Evolutionary conservation across 202 grass and related monocot genomes (phyloP).

Genomic region (Carex arenaria): DNA sequence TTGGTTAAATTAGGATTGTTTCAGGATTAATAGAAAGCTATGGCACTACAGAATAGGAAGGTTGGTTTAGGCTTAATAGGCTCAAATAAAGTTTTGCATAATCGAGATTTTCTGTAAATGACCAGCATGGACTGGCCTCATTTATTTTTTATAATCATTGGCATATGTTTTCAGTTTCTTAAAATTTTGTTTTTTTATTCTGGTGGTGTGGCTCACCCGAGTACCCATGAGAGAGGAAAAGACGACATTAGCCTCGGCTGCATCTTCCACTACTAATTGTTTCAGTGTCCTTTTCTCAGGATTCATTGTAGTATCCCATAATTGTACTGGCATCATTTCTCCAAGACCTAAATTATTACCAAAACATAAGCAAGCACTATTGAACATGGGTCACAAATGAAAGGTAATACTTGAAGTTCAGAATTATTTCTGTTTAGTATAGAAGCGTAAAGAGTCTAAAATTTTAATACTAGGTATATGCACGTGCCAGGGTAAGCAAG

Average conservation of each 20-base stretch:
- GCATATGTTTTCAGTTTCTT: neutral
- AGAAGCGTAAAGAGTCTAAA: neutral
- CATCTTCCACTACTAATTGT: constrained; percentile 85
- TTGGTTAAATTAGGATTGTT: neutral
- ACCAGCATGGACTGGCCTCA: neutral
- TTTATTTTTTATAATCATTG: neutral
- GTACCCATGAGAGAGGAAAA: constrained; percentile 90
- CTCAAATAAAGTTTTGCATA: neutral
- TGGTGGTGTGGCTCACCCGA: constrained; percentile 50
- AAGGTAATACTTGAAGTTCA: neutral
- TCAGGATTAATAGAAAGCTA: neutral
- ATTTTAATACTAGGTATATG: neutral
- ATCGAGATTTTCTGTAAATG: neutral
- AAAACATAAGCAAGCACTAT: neutral
- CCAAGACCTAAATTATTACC: constrained; percentile 56
- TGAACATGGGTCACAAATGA: neutral
- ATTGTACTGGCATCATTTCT: constrained; percentile 95
- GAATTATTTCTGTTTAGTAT: constrained; percentile 6
- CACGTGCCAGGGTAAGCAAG: neutral
- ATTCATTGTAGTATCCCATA: constrained; percentile 97
- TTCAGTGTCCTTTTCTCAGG: constrained; percentile 88
- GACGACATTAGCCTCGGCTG: constrained; percentile 75
- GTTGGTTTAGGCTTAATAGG: neutral
- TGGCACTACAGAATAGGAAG: neutral
- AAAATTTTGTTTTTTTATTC: neutral